These are phyloP conservation scores for Penstemon davidsonii DNA, from an alignment of 257 asterid genomes.

Conservation along the genomic window DNA sequence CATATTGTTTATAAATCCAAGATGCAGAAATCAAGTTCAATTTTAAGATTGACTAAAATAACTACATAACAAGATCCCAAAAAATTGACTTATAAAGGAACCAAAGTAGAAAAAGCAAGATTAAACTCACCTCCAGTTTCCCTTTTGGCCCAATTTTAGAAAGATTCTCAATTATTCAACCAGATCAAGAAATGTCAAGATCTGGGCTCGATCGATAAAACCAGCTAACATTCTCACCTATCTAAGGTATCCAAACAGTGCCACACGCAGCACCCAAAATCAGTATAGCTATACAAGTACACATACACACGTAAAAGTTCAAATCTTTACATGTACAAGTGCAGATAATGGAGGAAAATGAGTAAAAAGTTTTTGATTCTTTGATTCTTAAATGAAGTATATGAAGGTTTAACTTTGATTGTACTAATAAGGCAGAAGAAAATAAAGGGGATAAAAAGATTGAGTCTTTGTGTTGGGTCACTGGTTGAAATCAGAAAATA, in stretches of 20 bases:
- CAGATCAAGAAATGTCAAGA: constrained; percentile 51
- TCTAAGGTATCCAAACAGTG: constrained; percentile 22
- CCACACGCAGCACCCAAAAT: constrained; percentile 21
- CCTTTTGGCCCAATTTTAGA: constrained; percentile 13
- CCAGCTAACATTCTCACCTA: constrained; percentile 39
- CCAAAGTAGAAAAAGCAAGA: constrained; percentile 20
- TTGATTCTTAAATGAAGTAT: constrained; percentile 41
- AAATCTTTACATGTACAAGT: not conserved
- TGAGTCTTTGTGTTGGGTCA: constrained; percentile 38
- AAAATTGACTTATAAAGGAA: constrained; percentile 16
- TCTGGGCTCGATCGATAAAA: constrained; percentile 65
- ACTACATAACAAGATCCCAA: not conserved
- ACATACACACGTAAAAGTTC: constrained; percentile 1
- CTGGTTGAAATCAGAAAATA: constrained; percentile 41
- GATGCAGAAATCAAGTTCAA: constrained; percentile 20
- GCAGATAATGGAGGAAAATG: constrained; percentile 20
- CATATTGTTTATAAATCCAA: constrained; percentile 15
- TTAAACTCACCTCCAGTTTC: constrained; percentile 39
- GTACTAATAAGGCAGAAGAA: not conserved
- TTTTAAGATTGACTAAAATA: not conserved
- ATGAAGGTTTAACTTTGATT: constrained; percentile 24
- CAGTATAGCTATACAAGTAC: constrained; percentile 20
- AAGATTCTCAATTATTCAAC: constrained; percentile 28
- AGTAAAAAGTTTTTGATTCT: constrained; percentile 30
- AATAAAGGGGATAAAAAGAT: constrained; percentile 27